These are phyloP conservation scores for Claviceps humidiphila DNA, from an alignment of 2,329 filamentous ascomycete genomes.

Conservation along the genomic window DNA sequence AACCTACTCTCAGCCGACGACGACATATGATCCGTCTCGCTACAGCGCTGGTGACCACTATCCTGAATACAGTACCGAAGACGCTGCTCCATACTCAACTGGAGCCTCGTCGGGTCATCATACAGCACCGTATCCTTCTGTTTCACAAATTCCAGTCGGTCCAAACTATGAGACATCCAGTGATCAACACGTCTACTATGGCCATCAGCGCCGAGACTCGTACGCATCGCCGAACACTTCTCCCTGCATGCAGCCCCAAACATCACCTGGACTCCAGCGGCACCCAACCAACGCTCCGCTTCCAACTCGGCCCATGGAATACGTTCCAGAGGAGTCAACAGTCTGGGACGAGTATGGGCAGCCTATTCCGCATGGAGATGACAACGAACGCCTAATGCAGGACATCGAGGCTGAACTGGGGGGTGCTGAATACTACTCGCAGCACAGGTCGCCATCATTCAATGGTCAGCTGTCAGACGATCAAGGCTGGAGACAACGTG, in stretches of 20 bases:
- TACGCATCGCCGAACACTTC: constrained; percentile 34
- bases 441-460: constrained; percentile 26
- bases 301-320: constrained; percentile 38
- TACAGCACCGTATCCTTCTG: constrained; percentile 37
- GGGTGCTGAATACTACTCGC: constrained; percentile 15
- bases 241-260: constrained; percentile 26
- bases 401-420: constrained; percentile 44
- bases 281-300: constrained; percentile 48
- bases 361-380: constrained; percentile 15
- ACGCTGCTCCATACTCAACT: constrained; percentile 23
- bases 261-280: constrained; percentile 35
- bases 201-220: constrained; percentile 34
- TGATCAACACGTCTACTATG: constrained; percentile 33
- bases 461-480: constrained; percentile 35
- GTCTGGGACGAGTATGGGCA: constrained; percentile 27
- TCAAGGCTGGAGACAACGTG: constrained; percentile 32
- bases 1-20: constrained; percentile 14
- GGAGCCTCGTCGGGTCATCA: not conserved
- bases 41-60: constrained; percentile 17
- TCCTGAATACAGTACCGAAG: constrained; percentile 12
- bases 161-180: constrained; percentile 33
- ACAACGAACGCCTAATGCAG: constrained; percentile 34
- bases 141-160: constrained; percentile 39
- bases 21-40: constrained; percentile 25
- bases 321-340: constrained; percentile 28